Evolutionary conservation across 2,329 filamentous ascomycete species (phyloP).

Genomic region (Pestalotiopsis sp.): DNA sequence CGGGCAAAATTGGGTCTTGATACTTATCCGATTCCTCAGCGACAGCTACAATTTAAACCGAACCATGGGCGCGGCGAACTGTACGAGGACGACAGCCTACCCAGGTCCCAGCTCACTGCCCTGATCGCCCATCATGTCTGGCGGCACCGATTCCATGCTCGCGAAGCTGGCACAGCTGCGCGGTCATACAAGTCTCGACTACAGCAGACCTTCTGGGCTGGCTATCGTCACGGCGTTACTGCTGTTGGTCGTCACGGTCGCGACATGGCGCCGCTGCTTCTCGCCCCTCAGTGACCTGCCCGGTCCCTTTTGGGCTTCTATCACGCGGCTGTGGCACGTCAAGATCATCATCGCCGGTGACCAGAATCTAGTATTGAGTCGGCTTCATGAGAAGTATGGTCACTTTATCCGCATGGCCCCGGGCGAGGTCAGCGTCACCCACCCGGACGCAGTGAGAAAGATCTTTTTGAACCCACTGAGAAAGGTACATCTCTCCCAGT

Average conservation of each 20-base stretch:
- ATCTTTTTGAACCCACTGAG: conserved; percentile 35
- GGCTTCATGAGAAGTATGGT: conserved; percentile 8
- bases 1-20: not conserved
- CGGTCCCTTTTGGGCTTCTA: conserved; percentile 5
- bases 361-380: conserved; percentile 1
- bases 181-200: not conserved
- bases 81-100: not conserved
- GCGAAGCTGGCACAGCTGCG: not conserved
- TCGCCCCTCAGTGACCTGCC: conserved; percentile 3
- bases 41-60: not conserved
- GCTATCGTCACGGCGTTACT: conserved; percentile 27
- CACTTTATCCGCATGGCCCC: conserved; percentile 42
- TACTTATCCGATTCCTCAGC: not conserved
- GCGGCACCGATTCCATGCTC: not conserved
- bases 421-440: conserved; percentile 39
- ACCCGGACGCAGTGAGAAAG: conserved; percentile 41
- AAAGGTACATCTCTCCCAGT: conserved; percentile 36
- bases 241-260: conserved; percentile 32
- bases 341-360: not conserved
- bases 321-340: conserved; percentile 7
- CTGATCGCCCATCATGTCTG: not conserved
- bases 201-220: not conserved
- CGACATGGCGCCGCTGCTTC: not conserved
- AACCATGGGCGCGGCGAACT: not conserved
- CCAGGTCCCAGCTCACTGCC: not conserved